Percentiles rank a stretch among this genome's conserved stretches.
These are phyloP conservation scores for Chrysoporthe cubensis DNA, from an alignment of 2,329 filamentous ascomycete genomes.

Conservation along the genomic window DNA sequence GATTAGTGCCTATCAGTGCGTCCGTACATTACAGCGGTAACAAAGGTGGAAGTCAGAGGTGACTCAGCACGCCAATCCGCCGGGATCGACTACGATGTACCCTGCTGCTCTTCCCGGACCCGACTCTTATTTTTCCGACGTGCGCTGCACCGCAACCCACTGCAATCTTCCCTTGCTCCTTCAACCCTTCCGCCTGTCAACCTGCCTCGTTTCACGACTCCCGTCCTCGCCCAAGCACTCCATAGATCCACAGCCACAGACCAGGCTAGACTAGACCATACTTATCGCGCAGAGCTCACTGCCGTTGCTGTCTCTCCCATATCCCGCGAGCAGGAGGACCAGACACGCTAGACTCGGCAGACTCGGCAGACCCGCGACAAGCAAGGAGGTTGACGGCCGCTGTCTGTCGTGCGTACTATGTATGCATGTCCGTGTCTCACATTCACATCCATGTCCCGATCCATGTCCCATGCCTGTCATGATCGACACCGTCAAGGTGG, in stretches of 20 bases:
- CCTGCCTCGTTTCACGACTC: background rate
- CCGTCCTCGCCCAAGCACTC: background rate
- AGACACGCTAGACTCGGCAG: background rate
- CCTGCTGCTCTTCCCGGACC: background rate
- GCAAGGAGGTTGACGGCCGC: background rate
- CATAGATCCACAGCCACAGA: background rate
- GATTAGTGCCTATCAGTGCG: background rate
- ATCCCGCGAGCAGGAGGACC: background rate
- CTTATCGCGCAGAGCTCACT: background rate
- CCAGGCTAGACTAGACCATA: background rate
- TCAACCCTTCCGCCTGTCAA: background rate
- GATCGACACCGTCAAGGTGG: background rate
- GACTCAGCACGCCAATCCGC: background rate
- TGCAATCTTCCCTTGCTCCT: background rate
- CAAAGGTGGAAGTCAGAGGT: background rate
- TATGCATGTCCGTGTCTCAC: background rate
- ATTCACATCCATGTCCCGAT: background rate
- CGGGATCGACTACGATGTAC: background rate
- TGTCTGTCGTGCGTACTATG: too few relatives aligned
- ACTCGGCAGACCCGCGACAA: background rate
- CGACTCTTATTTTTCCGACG: too few relatives aligned
- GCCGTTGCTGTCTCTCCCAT: background rate
- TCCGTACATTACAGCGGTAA: background rate
- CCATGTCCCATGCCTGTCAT: too few relatives aligned
- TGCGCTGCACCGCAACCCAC: background rate